phyloP scores from a whole-genome alignment of 495 filamentous ascomycete genomes.

The Cladorrhinum samala region DNA sequence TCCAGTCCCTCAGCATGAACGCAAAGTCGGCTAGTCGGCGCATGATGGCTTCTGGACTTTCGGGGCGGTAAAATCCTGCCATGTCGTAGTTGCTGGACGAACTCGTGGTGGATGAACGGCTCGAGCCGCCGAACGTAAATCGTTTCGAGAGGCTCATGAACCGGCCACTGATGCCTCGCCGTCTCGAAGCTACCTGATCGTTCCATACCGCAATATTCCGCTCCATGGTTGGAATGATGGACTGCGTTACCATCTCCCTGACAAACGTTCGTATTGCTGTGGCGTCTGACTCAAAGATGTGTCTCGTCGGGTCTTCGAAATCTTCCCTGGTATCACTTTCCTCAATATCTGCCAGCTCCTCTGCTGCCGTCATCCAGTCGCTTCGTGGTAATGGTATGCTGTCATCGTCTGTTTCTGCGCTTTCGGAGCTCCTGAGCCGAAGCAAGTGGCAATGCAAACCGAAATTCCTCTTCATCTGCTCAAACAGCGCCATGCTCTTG shows the following conservation, averaged over 20 bases:
- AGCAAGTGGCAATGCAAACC: conserved; percentile 92
- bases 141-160: conserved; percentile 89
- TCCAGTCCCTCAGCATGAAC: conserved; percentile 94
- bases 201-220: conserved; percentile 87
- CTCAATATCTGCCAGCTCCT: conserved; percentile 70
- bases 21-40: conserved; percentile 91
- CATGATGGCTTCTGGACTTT: conserved; percentile 80
- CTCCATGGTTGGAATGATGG: conserved; percentile 92
- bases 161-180: conserved; percentile 78
- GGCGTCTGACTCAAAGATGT: conserved; percentile 86
- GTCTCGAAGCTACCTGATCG: conserved; percentile 87
- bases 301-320: conserved; percentile 63
- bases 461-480: conserved; percentile 97
- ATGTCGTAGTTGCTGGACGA: conserved; percentile 70
- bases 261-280: conserved; percentile 81
- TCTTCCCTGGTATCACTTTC: conserved; percentile 54
- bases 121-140: conserved; percentile 65
- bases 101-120: conserved; percentile 37
- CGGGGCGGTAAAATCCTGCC: conserved; percentile 75
- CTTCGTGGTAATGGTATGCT: conserved; percentile 69
- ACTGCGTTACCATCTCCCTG: conserved; percentile 88
- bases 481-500: conserved; percentile 81
- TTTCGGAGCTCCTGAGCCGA: conserved; percentile 73
- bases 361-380: conserved; percentile 84
- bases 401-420: conserved; percentile 88